phyloP scores from a whole-genome alignment of 192 early-diverging fungal species.

The Coemansia sp. region DNA sequence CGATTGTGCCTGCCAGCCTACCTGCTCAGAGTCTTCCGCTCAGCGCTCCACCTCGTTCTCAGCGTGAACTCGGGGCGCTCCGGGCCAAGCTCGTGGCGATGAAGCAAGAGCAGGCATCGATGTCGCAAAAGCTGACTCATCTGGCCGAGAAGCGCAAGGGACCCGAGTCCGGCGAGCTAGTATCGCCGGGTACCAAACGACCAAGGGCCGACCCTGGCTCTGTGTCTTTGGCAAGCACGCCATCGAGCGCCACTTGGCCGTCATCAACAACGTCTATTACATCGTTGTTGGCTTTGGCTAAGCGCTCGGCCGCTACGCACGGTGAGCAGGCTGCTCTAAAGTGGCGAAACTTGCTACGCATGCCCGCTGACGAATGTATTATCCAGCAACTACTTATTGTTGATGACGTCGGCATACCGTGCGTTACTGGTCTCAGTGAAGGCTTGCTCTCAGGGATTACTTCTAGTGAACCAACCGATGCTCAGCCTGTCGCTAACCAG shows the following conservation, averaged over 20 bases:
- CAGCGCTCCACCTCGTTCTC: not conserved
- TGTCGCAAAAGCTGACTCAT: slow-evolving; percentile 19
- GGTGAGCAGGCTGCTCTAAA: not conserved
- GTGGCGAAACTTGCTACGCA: not conserved
- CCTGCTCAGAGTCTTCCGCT: not conserved
- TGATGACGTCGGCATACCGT: slow-evolving; percentile 30
- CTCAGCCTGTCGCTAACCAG: not conserved
- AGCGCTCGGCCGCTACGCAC: not conserved
- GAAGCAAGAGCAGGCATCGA: slow-evolving; percentile 25
- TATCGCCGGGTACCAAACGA: not conserved
- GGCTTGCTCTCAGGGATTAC: slow-evolving; percentile 1
- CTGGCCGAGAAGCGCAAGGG: slow-evolving; percentile 33
- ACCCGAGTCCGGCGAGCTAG: not conserved
- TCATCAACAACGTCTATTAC: not conserved
- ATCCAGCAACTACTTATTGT: slow-evolving; percentile 29
- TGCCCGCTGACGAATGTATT: slow-evolving; percentile 22
- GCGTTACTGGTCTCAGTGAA: not conserved
- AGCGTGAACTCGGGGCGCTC: slow-evolving; percentile 15
- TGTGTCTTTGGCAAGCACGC: not conserved
- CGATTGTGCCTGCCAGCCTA: not conserved
- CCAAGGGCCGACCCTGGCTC: not conserved
- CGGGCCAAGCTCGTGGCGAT: slow-evolving; percentile 29
- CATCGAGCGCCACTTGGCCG: not conserved
- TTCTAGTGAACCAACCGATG: not conserved
- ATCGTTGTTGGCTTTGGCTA: not conserved